A percentile compares a stretch with the other conserved stretches of the same genome.
Conservation (phyloP, 257 asterid genomes). For the Capsicum pubescens region DNA sequence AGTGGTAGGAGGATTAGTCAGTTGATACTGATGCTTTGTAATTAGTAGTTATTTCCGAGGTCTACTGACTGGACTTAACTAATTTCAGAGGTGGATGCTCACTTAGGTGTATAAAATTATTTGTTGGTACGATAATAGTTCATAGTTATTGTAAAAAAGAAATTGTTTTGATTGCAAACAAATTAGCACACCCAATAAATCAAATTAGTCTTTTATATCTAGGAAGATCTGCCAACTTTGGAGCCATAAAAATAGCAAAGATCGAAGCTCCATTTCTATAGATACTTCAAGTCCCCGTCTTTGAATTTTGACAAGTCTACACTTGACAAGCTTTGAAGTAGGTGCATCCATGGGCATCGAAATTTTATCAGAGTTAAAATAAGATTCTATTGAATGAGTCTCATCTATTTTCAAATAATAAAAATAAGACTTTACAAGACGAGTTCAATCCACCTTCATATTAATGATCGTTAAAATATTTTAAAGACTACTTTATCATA, state of each 20-base stretch:
- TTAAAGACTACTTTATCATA: accelerated
- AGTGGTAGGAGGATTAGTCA: too few relatives aligned
- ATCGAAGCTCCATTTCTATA: background rate
- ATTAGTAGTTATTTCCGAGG: too few relatives aligned
- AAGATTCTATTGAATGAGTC: background rate
- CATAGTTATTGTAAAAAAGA: too few relatives aligned
- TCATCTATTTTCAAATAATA: background rate
- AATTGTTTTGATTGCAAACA: background rate
- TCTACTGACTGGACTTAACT: too few relatives aligned
- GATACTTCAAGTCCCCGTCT: background rate
- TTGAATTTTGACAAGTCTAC: background rate
- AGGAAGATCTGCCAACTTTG: background rate
- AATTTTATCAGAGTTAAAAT: background rate
- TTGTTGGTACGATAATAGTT: too few relatives aligned
- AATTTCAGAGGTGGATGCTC: too few relatives aligned
- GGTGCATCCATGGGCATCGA: background rate
- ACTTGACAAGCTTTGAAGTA: background rate
- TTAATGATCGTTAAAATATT: background rate
- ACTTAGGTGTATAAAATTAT: too few relatives aligned
- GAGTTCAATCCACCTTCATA: background rate
- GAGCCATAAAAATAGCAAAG: background rate
- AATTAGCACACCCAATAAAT: background rate
- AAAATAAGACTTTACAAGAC: background rate
- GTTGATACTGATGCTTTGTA: too few relatives aligned
- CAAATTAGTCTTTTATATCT: background rate